A percentile compares a stretch with the other conserved stretches of the same genome.
These are phyloP conservation scores for Gelatoporia subvermispora DNA, from an alignment of 768 basidiomycete genomes.

Conservation along the genomic window DNA sequence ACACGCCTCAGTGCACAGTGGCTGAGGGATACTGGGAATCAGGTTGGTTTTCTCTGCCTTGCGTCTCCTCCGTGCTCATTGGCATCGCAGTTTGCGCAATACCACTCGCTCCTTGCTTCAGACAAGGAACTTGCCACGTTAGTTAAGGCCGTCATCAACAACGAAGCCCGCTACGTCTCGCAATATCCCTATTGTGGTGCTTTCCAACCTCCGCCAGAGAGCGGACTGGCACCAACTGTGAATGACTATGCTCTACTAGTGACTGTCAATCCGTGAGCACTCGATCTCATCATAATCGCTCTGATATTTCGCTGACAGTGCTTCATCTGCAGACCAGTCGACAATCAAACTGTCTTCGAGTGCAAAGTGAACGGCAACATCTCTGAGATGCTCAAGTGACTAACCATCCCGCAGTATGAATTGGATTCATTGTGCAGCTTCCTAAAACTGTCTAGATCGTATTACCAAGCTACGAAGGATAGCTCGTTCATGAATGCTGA, in stretches of 20 bases:
- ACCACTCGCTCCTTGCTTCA: conserved; percentile 49
- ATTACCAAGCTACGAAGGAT: conserved; percentile 69
- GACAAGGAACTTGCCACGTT: conserved; percentile 59
- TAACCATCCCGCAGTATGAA: conserved; percentile 58
- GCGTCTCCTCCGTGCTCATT: not conserved
- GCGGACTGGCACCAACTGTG: conserved; percentile 54
- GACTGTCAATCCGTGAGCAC: conserved; percentile 64
- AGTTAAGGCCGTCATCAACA: conserved; percentile 80
- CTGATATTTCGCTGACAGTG: not conserved
- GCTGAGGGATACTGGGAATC: conserved; percentile 79
- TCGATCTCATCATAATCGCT: not conserved
- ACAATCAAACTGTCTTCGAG: conserved; percentile 70
- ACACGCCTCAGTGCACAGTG: conserved; percentile 59
- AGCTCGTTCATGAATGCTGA: conserved; percentile 65
- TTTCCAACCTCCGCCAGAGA: conserved; percentile 78
- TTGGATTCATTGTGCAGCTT: conserved; percentile 77
- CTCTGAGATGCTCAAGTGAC: too few species aligned
- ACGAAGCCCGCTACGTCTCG: conserved; percentile 68
- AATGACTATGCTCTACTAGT: conserved; percentile 71
- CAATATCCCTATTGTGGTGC: conserved; percentile 76
- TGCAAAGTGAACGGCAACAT: conserved; percentile 54
- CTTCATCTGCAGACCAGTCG: conserved; percentile 46
- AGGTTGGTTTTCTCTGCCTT: conserved; percentile 38
- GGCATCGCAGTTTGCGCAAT: conserved; percentile 58
- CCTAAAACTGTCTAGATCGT: conserved; percentile 70